Evolutionary conservation across 495 filamentous ascomycete genomes (phyloP), one percentile per base, ranked within the genome.

Genomic region (Aspergillus taichungensis): DNA sequence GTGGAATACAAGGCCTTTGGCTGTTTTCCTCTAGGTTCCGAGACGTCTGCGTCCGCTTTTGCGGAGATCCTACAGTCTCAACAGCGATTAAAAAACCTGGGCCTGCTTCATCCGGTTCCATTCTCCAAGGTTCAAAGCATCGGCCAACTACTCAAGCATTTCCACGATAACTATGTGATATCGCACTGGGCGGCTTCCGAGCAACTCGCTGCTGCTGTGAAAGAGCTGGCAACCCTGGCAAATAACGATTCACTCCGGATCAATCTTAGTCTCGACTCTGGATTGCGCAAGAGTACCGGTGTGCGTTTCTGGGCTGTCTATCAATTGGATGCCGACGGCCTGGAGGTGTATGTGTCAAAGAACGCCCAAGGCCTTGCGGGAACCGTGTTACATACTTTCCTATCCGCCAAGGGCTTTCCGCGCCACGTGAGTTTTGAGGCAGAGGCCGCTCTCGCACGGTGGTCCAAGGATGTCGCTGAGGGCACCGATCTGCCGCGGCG

Each of bases 261-360:
- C 0, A 63, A 67, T 50, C 61, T 68, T 28, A 72, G 73, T 1
- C 54, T 80, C 12, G 72, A 80, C 45, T 79, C 75, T 34, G 78
- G 76, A 7, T 72, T 80, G 34, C 71, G 70, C 37, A 72, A 68
- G 11, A 64, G 58, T 11, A 47, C 61, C 3, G 68, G 71, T 11
- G 47, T 54, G 13, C 72, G 76, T 30, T 79, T 79, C 49, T 80
- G 76, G 77, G 71, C 67, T 12, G 69, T 80, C 3, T 76, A 70
- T 43, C 66, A 74, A 31, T 47, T 66, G 12, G 71, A 79, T 13
- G 42, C 53, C 0, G 64, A 72, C 12, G 60, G 56, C 4, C 41
- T 71, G 6, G 68, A 74, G 18, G 59, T 82, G 8, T 82, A 72
- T 39, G 53, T 73, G 3, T 82, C 78, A 8, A 77, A 77, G 44